A percentile compares a stretch with the other conserved stretches of the same genome.
Conservation (phyloP, 176 grass and related monocot genomes). For the Tillandsia fasciculata region DNA sequence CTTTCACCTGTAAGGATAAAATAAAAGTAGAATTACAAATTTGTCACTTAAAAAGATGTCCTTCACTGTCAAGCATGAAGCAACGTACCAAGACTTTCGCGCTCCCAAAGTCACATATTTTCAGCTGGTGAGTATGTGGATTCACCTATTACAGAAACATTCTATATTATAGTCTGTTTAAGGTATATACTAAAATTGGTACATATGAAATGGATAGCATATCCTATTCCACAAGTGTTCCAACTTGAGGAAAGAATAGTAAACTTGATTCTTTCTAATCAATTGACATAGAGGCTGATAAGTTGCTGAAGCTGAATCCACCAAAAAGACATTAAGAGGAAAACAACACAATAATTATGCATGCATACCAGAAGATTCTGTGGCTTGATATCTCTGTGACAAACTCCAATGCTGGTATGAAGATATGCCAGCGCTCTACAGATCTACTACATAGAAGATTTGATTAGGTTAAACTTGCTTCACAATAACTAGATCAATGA, state of each 20-base stretch:
- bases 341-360: neutral
- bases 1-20: constrained; percentile 49
- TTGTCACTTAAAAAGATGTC: neutral
- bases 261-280: too few species aligned
- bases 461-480: constrained; percentile 12
- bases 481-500: neutral
- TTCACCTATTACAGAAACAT: constrained; percentile 48
- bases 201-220: too few species aligned
- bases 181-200: constrained; percentile 8
- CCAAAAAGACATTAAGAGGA: neutral
- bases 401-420: constrained; percentile 54
- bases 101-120: constrained; percentile 78
- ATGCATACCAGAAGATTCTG: constrained; percentile 74
- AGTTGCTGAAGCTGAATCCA: neutral
- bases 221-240: too few species aligned
- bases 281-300: neutral
- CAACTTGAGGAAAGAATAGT: too few species aligned
- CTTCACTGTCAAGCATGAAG: neutral
- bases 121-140: constrained; percentile 74
- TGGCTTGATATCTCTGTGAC: constrained; percentile 90
- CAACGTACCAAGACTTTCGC: constrained; percentile 72
- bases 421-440: constrained; percentile 72
- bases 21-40: neutral
- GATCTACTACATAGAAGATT: constrained; percentile 35
- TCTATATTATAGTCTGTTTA: neutral